Percentiles rank a stretch among this genome's conserved stretches.
Evolutionary conservation across 768 basidiomycete species (phyloP).

Genomic region (Leccinum uliginosum): DNA sequence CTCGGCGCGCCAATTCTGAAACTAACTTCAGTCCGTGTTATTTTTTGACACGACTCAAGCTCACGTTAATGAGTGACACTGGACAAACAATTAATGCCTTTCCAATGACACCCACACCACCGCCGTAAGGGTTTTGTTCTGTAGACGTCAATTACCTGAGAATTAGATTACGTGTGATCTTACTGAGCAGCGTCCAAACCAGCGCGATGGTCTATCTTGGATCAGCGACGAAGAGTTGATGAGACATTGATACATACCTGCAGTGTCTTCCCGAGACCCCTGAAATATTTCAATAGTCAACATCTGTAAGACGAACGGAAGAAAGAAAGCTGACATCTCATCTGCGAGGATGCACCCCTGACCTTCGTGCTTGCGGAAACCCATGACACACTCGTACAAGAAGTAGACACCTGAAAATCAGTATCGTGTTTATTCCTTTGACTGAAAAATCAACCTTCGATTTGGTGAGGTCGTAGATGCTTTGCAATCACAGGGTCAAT

Average conservation of each 20-base stretch:
- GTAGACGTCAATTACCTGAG: slow-evolving; percentile 1
- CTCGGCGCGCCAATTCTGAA: slow-evolving; percentile 91
- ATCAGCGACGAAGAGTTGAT: slow-evolving; percentile 9
- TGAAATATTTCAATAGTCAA: slow-evolving; percentile 26
- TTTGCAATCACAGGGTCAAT: slow-evolving; percentile 81
- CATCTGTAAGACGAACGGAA: slow-evolving; percentile 1
- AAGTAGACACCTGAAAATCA: slow-evolving; percentile 65
- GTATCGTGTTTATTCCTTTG: background rate
- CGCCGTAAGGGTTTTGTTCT: slow-evolving; percentile 84
- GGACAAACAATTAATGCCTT: slow-evolving; percentile 94
- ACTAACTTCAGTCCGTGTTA: background rate
- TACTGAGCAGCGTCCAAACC: slow-evolving; percentile 89
- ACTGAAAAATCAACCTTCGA: slow-evolving; percentile 54
- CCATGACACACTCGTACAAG: slow-evolving; percentile 96
- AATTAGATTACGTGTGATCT: slow-evolving; percentile 22
- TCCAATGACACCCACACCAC: slow-evolving; percentile 49
- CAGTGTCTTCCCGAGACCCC: slow-evolving; percentile 97
- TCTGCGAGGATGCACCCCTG: slow-evolving; percentile 96
- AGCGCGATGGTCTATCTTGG: slow-evolving; percentile 69
- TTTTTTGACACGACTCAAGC: slow-evolving; percentile 17
- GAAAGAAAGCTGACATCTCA: slow-evolving; percentile 65
- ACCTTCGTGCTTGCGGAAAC: slow-evolving; percentile 83
- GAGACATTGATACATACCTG: slow-evolving; percentile 42
- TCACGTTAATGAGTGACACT: slow-evolving; percentile 79
- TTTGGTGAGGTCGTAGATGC: slow-evolving; percentile 82